Conservation (phyloP, 2,329 filamentous ascomycete species). For the Verticillium dahliae region DNA sequence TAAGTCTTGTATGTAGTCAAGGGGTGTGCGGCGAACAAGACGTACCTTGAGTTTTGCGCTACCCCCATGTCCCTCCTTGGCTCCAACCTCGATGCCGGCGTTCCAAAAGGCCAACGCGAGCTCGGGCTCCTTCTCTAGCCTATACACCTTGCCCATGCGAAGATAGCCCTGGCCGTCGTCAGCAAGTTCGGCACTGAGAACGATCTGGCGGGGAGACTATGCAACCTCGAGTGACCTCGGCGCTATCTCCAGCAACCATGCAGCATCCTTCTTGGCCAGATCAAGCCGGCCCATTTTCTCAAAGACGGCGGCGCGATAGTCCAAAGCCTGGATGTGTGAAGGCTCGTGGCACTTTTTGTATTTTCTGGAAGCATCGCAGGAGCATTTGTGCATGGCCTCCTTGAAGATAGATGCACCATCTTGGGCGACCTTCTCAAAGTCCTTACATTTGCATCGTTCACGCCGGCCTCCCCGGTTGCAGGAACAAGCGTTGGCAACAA, state of each 20-base stretch:
- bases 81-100: constrained; percentile 28
- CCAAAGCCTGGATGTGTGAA: constrained; percentile 31
- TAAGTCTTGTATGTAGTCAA: neutral
- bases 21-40: neutral
- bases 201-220: neutral
- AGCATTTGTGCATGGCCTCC: constrained; percentile 33
- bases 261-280: constrained; percentile 30
- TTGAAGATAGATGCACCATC: constrained; percentile 30
- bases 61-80: constrained; percentile 16
- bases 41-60: constrained; percentile 26
- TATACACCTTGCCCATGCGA: constrained; percentile 31
- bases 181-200: neutral
- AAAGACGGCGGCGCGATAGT: constrained; percentile 31
- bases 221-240: constrained; percentile 31
- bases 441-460: constrained; percentile 30
- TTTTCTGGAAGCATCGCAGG: constrained; percentile 25
- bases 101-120: constrained; percentile 33
- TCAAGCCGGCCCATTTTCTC: constrained; percentile 29
- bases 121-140: constrained; percentile 27
- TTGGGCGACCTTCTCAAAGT: constrained; percentile 25
- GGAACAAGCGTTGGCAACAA: constrained; percentile 9
- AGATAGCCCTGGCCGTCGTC: constrained; percentile 29
- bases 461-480: constrained; percentile 22
- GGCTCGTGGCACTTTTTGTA: constrained; percentile 31
- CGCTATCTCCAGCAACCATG: constrained; percentile 35